Evolutionary conservation across 495 filamentous ascomycete genomes (phyloP), one percentile per base, ranked within the genome.

Genomic region (Hyaloscypha hepaticicola): DNA sequence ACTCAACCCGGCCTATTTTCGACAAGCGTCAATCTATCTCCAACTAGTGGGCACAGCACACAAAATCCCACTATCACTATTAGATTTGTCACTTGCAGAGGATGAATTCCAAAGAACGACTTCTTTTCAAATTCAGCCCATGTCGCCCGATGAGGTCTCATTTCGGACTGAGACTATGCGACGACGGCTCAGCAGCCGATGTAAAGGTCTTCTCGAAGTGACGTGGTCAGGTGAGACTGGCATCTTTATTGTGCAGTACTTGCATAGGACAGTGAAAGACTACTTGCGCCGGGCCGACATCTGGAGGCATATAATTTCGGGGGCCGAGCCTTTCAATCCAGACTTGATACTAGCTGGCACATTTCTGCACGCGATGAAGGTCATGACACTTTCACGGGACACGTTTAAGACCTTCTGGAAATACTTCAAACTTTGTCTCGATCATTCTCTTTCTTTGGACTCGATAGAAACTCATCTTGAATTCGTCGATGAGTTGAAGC

Each of bases 381-480:
- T n/a, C n/a, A n/a, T n/a, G n/a, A n/a, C n/a, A 45, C 38, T 45
- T 45, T 45, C 38, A 45, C 8, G 8, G 8, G 8, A 45, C 8
- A 19, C 19, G 38, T 45, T 45, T 8, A 45, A 45, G 38, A n/a
- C n/a, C 19, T 45, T 45, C 8, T 19, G 38, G 38, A 8, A 45
- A 45, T n/a, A n/a, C n/a, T n/a, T n/a, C n/a, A n/a, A n/a, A n/a
- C 38, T 45, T 45, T 45, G 38, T 45, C 38, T 45, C 38, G 38
- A 19, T 19, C 8, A 8, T 45, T 45, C 8, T 45, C 19, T 45
- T 19, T 45, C 38, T 45, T 8, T 45, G 8, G 38, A 45, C 8
- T 45, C 38, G 19, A 45, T 45, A 45, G 38, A 45, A 19, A 45
- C 38, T 8, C 38, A 45, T 45, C 38, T 45, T 8, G 8, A 8